Evolutionary conservation across 2,329 filamentous ascomycete species (phyloP).

Genomic region (Hypoxylon sp.): DNA sequence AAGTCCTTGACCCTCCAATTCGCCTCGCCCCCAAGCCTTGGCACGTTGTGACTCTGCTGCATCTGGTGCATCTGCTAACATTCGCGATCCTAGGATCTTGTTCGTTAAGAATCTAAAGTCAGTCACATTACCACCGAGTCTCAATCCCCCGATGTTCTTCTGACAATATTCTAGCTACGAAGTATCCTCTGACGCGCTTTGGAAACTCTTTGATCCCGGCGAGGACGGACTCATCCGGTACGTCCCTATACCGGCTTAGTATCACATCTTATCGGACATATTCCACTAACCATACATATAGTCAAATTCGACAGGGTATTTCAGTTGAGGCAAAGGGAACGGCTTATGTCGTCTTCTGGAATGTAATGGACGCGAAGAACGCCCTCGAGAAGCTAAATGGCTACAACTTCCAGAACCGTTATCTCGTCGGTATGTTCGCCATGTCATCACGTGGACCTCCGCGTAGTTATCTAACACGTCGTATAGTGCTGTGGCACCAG

Average conservation of each 20-base stretch:
- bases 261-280: constrained; percentile 1
- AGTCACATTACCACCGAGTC: constrained; percentile 65
- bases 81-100: constrained; percentile 79
- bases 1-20: constrained; percentile 60
- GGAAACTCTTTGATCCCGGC: constrained; percentile 85
- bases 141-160: constrained; percentile 73
- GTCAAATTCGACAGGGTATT: constrained; percentile 98
- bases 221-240: constrained; percentile 54
- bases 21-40: constrained; percentile 24
- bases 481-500: constrained; percentile 73
- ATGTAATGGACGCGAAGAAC: constrained; percentile 98
- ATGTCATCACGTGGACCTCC: constrained; percentile 19
- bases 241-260: constrained; percentile 55
- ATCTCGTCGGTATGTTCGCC: constrained; percentile 85
- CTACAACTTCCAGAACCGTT: constrained; percentile 99
- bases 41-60: constrained; percentile 14
- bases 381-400: constrained; percentile 99
- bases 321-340: constrained; percentile 98
- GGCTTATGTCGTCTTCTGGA: constrained; percentile 99
- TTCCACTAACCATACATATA: constrained; percentile 59
- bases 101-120: constrained; percentile 99
- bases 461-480: constrained; percentile 25
- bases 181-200: constrained; percentile 97
- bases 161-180: constrained; percentile 80
- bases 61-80: constrained; percentile 48